phyloP scores from a whole-genome alignment of 2,329 filamentous ascomycete species.

The Didymella lethalis region DNA sequence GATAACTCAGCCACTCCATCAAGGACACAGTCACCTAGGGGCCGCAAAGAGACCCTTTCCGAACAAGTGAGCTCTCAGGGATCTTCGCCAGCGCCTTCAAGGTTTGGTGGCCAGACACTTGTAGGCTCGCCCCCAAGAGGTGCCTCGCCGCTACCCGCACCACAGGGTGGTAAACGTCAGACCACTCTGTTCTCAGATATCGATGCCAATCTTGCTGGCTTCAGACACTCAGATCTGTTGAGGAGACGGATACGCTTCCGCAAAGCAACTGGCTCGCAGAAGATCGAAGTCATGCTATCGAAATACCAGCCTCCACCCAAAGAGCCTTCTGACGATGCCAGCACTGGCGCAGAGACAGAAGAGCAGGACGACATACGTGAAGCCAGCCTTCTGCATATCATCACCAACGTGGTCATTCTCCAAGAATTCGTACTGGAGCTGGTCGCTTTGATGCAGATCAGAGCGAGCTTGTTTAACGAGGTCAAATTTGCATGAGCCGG shows the following conservation, averaged over 20 bases:
- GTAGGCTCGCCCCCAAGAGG: constrained; percentile 41
- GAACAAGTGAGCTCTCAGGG: constrained; percentile 32
- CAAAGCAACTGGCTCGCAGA: constrained; percentile 30
- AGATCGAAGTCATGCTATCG: constrained; percentile 45
- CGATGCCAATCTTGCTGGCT: constrained; percentile 41
- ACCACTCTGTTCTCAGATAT: constrained; percentile 48
- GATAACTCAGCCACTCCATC: constrained; percentile 43
- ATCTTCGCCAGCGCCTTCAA: constrained; percentile 39
- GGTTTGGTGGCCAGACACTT: constrained; percentile 38
- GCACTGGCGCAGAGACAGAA: constrained; percentile 27
- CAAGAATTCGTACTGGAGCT: constrained; percentile 61
- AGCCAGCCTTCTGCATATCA: constrained; percentile 58
- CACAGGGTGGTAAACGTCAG: constrained; percentile 39
- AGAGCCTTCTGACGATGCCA: constrained; percentile 30
- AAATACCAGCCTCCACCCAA: constrained; percentile 48
- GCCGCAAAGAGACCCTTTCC: constrained; percentile 45
- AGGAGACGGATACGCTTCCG: constrained; percentile 49
- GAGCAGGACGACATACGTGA: constrained; percentile 46
- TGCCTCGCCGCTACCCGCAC: constrained; percentile 41
- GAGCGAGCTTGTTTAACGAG: constrained; percentile 59
- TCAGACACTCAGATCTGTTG: constrained; percentile 44
- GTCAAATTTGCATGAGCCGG: constrained; percentile 49
- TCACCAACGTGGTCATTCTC: constrained; percentile 60
- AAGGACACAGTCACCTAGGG: constrained; percentile 47
- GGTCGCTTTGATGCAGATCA: constrained; percentile 57